Evolutionary conservation across 148 eudicot genomes (phyloP).

Genomic region (Rhododendron kiyosumense): DNA sequence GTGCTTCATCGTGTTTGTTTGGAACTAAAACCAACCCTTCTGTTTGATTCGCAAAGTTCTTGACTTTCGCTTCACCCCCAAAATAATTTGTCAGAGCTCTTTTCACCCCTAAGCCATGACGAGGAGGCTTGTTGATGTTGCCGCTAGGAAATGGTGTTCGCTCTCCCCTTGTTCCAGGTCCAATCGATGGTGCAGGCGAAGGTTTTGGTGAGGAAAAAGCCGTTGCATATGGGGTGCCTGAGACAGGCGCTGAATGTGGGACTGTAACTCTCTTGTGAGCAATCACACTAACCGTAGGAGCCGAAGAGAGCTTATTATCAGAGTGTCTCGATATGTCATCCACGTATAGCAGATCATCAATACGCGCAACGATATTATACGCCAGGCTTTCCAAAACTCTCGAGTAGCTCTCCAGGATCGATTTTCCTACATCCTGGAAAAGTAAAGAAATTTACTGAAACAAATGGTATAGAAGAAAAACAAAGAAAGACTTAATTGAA

Average conservation of each 20-base stretch:
- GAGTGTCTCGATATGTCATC: conserved; percentile 70
- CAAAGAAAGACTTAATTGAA: neutral
- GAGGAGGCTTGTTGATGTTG: conserved; percentile 43
- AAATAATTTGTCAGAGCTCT: conserved; percentile 72
- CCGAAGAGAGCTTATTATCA: conserved; percentile 32
- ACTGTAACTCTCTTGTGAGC: conserved; percentile 50
- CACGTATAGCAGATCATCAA: conserved; percentile 85
- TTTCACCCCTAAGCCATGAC: conserved; percentile 69
- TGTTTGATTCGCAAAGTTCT: conserved; percentile 24
- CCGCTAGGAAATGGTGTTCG: conserved; percentile 58
- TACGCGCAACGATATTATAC: conserved; percentile 68
- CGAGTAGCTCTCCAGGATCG: conserved; percentile 90
- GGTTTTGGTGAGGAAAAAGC: conserved; percentile 39
- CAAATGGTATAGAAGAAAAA: neutral
- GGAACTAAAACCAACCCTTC: conserved; percentile 25
- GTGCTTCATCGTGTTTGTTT: conserved; percentile 24
- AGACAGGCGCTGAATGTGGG: conserved; percentile 44
- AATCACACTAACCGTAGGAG: conserved; percentile 36
- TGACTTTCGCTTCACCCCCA: conserved; percentile 50
- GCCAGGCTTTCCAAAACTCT: conserved; percentile 93
- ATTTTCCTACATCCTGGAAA: conserved; percentile 84
- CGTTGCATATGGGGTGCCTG: conserved; percentile 61
- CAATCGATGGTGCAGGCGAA: conserved; percentile 45
- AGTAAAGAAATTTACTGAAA: neutral
- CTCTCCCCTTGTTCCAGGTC: conserved; percentile 46